Conservation (phyloP, 371 early-diverging fungal species). For the Apophysomyces trapeziformis region DNA sequence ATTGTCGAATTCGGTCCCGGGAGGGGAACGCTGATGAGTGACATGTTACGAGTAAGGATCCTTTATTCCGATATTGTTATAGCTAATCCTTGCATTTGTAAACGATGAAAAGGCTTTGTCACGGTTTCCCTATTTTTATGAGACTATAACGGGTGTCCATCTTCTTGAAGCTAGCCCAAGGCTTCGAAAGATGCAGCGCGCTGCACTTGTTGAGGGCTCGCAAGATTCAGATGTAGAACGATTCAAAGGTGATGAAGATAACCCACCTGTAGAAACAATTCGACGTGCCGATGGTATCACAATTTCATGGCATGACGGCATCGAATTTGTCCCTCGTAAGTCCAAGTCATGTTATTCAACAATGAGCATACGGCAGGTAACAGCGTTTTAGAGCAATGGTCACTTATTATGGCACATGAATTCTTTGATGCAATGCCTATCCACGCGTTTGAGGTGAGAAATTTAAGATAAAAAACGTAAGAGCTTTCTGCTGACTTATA, state of each 20-base stretch:
- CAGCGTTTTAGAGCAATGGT: constrained; percentile 47
- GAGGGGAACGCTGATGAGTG: constrained; percentile 91
- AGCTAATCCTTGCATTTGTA: neutral
- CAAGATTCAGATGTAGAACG: constrained; percentile 45
- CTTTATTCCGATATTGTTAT: neutral
- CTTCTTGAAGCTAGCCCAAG: constrained; percentile 86
- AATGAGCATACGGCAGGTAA: neutral
- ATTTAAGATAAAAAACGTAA: neutral
- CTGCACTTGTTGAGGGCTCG: constrained; percentile 48
- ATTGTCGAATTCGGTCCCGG: constrained; percentile 96
- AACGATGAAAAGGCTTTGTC: constrained; percentile 49
- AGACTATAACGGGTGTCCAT: constrained; percentile 69
- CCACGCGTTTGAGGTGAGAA: constrained; percentile 76
- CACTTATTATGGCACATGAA: constrained; percentile 87
- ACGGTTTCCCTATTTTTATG: constrained; percentile 70
- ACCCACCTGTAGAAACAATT: constrained; percentile 33
- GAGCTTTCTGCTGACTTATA: neutral
- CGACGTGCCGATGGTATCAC: constrained; percentile 56
- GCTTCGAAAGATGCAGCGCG: constrained; percentile 73
- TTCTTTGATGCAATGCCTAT: constrained; percentile 97
- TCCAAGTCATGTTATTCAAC: constrained; percentile 4
- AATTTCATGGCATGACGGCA: constrained; percentile 75
- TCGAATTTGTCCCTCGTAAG: constrained; percentile 70
- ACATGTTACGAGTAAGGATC: constrained; percentile 81
- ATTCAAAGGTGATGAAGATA: constrained; percentile 32